Evolutionary conservation across 805 yeast genomes (phyloP), one percentile per base, ranked within the genome.

Genomic region (Nakazawaea holstii): DNA sequence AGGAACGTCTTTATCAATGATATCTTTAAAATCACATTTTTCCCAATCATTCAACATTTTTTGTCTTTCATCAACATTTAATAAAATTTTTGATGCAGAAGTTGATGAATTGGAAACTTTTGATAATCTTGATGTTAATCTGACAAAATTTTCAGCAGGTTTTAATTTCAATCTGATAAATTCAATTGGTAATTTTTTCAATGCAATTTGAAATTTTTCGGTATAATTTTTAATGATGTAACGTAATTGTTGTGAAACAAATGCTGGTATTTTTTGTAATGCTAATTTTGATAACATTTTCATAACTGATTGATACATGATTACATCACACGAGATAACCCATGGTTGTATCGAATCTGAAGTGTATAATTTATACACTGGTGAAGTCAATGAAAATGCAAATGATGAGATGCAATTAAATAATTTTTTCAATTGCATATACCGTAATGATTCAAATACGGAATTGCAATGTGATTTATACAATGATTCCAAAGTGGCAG

Each of bases 261-360:
- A 73, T 1, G 65, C 65, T 2, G 90, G 87, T 5, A 84, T 73
- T n/a, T 65, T 67, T 51, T 80, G 84, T 36, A 82, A 64, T 13
- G 80, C 78, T 48, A 85, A 65, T 27, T 82, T 83, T 4, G 83
- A 74, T 52, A 88, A 64, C 75, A 82, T 73, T 53, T 76, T 77
- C 20, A 83, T 69, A 59, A 75, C 64, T 3, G 70, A 58, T 37
- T 67, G 68, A 63, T 83, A 86, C 65, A 83, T 74, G n/a, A 76
- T 67, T 50, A 73, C 56, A 60, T 89, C 96, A 59, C 89, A 84
- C 41, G 74, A 66, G 30, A 71, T 55, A n/a, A 85, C 72, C 95
- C 96, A 88, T 13, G 73, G 73, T 5, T 70, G 56, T 11, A 80
- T 56, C 6, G 66, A 62, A 11, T 76, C 76, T 9, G 75, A 67